Evolutionary conservation across 2,329 filamentous ascomycete species (phyloP).

Genomic region (Colletotrichum magnum): DNA sequence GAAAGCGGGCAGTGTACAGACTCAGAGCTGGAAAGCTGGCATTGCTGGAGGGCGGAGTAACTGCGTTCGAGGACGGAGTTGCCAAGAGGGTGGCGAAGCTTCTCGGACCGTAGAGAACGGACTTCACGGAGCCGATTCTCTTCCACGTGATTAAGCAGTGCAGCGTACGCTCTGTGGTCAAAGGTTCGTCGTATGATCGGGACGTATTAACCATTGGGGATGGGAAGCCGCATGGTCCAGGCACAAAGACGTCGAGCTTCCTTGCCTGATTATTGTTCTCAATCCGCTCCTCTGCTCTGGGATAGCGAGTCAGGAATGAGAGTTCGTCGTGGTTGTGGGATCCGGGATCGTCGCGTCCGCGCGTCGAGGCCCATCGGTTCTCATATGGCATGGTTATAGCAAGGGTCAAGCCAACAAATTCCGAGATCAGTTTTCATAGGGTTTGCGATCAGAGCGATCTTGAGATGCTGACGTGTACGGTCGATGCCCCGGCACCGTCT

Average conservation of each 20-base stretch:
- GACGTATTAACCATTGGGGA: background rate
- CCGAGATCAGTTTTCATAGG: background rate
- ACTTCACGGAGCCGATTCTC: background rate
- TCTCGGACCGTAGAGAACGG: slow-evolving; percentile 42
- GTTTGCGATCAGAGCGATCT: background rate
- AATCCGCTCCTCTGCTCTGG: background rate
- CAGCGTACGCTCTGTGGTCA: too few species aligned
- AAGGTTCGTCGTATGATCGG: background rate
- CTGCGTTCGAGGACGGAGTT: slow-evolving; percentile 75
- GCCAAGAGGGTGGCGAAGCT: slow-evolving; percentile 70
- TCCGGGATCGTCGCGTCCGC: slow-evolving; percentile 6
- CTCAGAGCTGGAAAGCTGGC: slow-evolving; percentile 71
- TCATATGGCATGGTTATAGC: background rate
- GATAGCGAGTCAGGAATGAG: slow-evolving; percentile 14
- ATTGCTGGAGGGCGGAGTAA: slow-evolving; percentile 71
- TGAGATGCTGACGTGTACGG: background rate
- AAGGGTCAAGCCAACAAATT: background rate
- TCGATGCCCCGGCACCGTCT: background rate
- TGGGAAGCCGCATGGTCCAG: background rate
- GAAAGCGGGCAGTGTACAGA: slow-evolving; percentile 71
- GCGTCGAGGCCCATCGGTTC: slow-evolving; percentile 11
- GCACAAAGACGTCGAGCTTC: background rate
- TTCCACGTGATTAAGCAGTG: too few species aligned
- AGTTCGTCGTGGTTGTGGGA: slow-evolving; percentile 7
- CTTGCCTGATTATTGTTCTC: slow-evolving; percentile 4